Evolutionary conservation across 2,329 filamentous ascomycete genomes (phyloP).

Genomic region (Trichoderma cornu-damae): DNA sequence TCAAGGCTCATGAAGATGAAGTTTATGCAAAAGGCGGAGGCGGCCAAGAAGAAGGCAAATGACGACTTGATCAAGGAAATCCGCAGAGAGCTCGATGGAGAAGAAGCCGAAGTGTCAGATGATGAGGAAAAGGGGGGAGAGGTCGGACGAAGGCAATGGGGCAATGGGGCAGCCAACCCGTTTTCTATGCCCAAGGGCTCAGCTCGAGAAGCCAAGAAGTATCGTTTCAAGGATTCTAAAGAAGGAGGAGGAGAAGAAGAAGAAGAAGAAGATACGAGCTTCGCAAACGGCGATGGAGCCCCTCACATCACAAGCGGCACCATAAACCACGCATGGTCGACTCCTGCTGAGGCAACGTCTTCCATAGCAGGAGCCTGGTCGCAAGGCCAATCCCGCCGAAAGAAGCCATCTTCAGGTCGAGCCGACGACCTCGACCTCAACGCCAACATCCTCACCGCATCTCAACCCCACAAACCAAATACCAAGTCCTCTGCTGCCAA

Average conservation of each 20-base stretch:
- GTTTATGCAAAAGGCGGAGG: slow-evolving; percentile 91
- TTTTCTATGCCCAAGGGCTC: slow-evolving; percentile 27
- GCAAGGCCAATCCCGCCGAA: slow-evolving; percentile 34
- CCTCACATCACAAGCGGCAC: slow-evolving; percentile 22
- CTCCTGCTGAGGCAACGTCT: slow-evolving; percentile 23
- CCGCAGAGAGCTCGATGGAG: slow-evolving; percentile 64
- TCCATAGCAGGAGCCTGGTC: slow-evolving; percentile 41
- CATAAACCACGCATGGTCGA: slow-evolving; percentile 22
- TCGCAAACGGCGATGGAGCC: slow-evolving; percentile 22
- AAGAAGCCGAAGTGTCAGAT: slow-evolving; percentile 46
- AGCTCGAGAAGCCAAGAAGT: slow-evolving; percentile 29
- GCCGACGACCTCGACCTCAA: slow-evolving; percentile 40
- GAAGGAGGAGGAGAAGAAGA: slow-evolving; percentile 14
- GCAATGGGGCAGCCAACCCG: slow-evolving; percentile 39
- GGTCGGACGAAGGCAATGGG: slow-evolving; percentile 67
- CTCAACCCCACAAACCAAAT: slow-evolving; percentile 29
- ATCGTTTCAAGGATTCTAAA: slow-evolving; percentile 24
- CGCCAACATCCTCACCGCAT: slow-evolving; percentile 32
- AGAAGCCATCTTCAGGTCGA: slow-evolving; percentile 31
- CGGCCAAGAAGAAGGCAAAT: slow-evolving; percentile 69
- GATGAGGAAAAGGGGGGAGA: slow-evolving; percentile 52
- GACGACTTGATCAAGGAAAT: slow-evolving; percentile 69
- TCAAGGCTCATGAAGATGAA: slow-evolving; percentile 76
- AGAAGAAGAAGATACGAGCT: slow-evolving; percentile 24
- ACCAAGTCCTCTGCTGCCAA: slow-evolving; percentile 19